Evolutionary conservation across 2,329 filamentous ascomycete genomes (phyloP).

Genomic region (Microsporum ferrugineum): DNA sequence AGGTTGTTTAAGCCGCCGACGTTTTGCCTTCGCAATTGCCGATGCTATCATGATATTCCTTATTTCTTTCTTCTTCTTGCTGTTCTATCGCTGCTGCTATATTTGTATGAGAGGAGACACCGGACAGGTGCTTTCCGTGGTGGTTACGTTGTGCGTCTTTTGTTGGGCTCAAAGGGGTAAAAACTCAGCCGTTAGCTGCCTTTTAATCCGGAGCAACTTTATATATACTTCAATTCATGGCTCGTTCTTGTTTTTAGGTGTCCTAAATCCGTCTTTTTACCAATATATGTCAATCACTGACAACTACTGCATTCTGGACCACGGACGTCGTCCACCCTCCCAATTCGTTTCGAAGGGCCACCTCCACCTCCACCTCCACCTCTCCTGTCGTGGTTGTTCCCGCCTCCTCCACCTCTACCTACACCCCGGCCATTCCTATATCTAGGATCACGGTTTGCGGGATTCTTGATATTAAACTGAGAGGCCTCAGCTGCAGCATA

Average conservation of each 20-base stretch:
- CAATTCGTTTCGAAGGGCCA: conserved; percentile 29
- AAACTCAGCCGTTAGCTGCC: no score
- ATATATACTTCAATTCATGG: neutral
- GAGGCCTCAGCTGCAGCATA: conserved; percentile 37
- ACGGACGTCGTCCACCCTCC: conserved; percentile 38
- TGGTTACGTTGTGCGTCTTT: no score
- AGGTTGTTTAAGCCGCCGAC: neutral
- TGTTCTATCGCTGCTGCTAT: no score
- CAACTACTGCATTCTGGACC: conserved; percentile 39
- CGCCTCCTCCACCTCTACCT: conserved; percentile 8
- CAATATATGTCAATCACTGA: neutral
- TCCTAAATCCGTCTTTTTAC: neutral
- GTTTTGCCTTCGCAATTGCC: no score
- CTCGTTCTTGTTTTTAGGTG: neutral
- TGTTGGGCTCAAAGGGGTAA: no score
- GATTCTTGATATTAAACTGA: conserved; percentile 33
- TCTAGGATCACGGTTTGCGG: conserved; percentile 19
- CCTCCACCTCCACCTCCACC: conserved; percentile 17
- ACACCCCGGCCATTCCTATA: conserved; percentile 5
- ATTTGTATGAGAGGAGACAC: no score
- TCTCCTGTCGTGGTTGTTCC: conserved; percentile 12
- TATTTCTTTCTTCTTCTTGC: no score
- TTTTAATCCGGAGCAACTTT: no score
- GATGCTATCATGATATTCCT: no score
- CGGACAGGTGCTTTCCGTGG: no score